Conservation (phyloP, 805 yeast genomes). For the Yamadazyma endophytica region DNA sequence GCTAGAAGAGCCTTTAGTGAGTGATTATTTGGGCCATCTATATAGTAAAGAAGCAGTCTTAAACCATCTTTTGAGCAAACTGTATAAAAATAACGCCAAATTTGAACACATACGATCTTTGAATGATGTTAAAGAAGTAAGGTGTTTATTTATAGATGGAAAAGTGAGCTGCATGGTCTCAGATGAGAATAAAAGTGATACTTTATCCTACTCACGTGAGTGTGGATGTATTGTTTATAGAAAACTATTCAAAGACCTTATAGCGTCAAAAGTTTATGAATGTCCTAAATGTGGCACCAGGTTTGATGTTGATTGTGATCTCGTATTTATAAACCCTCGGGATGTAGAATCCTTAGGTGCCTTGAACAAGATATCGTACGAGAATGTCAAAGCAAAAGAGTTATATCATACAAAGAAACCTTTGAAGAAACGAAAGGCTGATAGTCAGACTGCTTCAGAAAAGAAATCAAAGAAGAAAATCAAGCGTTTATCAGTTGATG, state of each 20-base stretch:
- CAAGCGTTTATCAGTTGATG: conserved; percentile 1
- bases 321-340: conserved; percentile 29
- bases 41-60: conserved; percentile 62
- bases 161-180: no score
- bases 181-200: conserved; percentile 9
- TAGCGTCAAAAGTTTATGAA: conserved; percentile 5
- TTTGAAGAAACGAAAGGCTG: no score
- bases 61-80: conserved; percentile 46
- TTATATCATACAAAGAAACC: conserved; percentile 25
- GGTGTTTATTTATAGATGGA: no score
- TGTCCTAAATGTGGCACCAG: conserved; percentile 30
- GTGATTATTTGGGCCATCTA: conserved; percentile 65
- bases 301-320: conserved; percentile 23
- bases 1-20: conserved; percentile 45
- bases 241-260: conserved; percentile 17
- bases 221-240: conserved; percentile 38
- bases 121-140: conserved; percentile 24
- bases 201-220: conserved; percentile 26
- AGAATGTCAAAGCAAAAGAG: conserved; percentile 5
- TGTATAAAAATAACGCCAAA: conserved; percentile 12
- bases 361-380: no score
- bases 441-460: background rate
- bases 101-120: conserved; percentile 20
- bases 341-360: conserved; percentile 1
- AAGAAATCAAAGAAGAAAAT: conserved; percentile 1